Percentiles rank a stretch among this genome's conserved stretches.
Conservation (phyloP, 2,329 filamentous ascomycete species). For the Colletotrichum lupini region DNA sequence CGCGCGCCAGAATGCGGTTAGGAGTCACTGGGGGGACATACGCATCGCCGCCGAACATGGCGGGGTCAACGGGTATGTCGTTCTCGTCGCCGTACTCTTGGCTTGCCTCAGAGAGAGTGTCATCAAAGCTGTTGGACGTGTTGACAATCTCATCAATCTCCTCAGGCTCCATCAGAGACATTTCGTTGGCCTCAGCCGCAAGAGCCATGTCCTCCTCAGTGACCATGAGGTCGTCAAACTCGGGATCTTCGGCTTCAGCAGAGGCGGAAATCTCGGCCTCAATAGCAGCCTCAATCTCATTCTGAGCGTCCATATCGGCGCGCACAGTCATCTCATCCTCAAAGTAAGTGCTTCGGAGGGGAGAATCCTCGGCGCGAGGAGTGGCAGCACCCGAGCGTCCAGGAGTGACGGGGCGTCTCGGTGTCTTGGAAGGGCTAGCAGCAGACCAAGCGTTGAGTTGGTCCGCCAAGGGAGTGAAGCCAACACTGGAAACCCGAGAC, state of each 20-base stretch:
- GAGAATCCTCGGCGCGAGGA: conserved; percentile 46
- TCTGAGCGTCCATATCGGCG: conserved; percentile 45
- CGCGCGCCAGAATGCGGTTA: conserved; percentile 59
- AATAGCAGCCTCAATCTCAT: conserved; percentile 47
- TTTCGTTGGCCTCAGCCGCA: conserved; percentile 68
- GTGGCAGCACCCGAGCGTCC: conserved; percentile 17
- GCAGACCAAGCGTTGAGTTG: conserved; percentile 73
- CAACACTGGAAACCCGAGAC: conserved; percentile 50
- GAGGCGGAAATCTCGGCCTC: conserved; percentile 45
- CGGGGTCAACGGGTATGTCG: conserved; percentile 65
- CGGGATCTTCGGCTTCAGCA: conserved; percentile 44
- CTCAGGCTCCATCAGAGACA: conserved; percentile 64
- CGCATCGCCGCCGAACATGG: conserved; percentile 45
- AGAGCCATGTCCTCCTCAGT: conserved; percentile 68
- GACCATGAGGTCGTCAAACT: conserved; percentile 58
- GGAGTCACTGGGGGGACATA: conserved; percentile 65
- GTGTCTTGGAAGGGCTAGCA: conserved; percentile 62
- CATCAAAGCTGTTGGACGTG: conserved; percentile 50
- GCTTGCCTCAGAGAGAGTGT: conserved; percentile 68
- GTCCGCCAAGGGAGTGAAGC: conserved; percentile 73
- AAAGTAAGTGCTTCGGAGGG: conserved; percentile 64
- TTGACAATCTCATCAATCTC: conserved; percentile 49
- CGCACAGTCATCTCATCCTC: conserved; percentile 69
- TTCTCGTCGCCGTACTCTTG: conserved; percentile 78
- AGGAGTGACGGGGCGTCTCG: conserved; percentile 1